phyloP scores from a whole-genome alignment of 2,329 filamentous ascomycete species.

The Scedosporium dehoogii region DNA sequence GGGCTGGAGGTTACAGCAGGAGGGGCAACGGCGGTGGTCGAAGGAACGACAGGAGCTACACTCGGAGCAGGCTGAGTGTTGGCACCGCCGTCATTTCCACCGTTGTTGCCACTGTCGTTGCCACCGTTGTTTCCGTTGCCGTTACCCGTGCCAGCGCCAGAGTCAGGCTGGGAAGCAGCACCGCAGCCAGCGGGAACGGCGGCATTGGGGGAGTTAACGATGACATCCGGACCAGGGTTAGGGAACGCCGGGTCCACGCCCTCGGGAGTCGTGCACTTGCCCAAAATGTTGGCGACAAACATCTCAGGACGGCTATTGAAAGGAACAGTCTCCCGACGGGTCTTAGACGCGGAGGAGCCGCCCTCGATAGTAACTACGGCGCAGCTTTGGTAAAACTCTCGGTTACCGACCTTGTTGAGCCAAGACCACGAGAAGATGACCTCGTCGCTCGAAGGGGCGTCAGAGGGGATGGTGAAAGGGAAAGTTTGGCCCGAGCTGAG shows the following conservation, averaged over 20 bases:
- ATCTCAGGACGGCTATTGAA: conserved; percentile 54
- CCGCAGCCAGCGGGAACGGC: conserved; percentile 25
- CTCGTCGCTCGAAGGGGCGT: conserved; percentile 44
- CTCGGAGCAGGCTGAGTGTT: not conserved
- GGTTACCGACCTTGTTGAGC: conserved; percentile 68
- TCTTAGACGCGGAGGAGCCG: conserved; percentile 20
- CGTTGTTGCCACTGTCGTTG: conserved; percentile 8
- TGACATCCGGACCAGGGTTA: conserved; percentile 49
- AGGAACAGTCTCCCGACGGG: conserved; percentile 17
- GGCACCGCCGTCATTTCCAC: conserved; percentile 7
- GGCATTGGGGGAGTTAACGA: conserved; percentile 23
- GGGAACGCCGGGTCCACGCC: conserved; percentile 54
- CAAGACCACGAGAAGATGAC: conserved; percentile 68
- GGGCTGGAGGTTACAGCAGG: conserved; percentile 12
- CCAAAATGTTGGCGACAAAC: conserved; percentile 60
- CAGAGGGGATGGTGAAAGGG: conserved; percentile 55
- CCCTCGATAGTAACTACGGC: conserved; percentile 54
- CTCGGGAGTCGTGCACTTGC: conserved; percentile 49
- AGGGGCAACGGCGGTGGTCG: conserved; percentile 5
- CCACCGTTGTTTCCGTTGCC: conserved; percentile 2
- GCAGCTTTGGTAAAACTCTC: conserved; percentile 85
- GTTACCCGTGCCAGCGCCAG: conserved; percentile 17
- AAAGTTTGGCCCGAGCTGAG: conserved; percentile 36
- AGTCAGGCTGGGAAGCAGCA: conserved; percentile 13
- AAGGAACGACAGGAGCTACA: not conserved